Base-by-base conservation (phyloP, 2,329 filamentous ascomycete genomes). In the Aspergillus brasiliensis region DNA sequence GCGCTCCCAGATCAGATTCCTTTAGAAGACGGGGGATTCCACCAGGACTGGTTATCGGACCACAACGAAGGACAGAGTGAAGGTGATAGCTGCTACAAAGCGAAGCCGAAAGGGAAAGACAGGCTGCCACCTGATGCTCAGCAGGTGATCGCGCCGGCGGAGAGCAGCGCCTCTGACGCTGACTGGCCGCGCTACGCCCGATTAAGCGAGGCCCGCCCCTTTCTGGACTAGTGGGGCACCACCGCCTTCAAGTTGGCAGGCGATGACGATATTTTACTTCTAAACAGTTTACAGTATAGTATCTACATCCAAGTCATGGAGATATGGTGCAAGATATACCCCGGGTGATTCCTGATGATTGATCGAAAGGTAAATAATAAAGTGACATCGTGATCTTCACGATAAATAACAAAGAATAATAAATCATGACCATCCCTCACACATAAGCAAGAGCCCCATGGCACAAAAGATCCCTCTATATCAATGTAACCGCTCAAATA, bases 61-160 rank as follows among this genome's bases (percentile, higher is more conserved):
- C n/a, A 25, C 3, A 25, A 31, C 25, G 37, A 54, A 25, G 17
- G 21, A 31, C 37, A 23, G 11, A 7, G 21, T 25, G 19, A 19
- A 31, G 10, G 10, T 11, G 38, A 15, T 34, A 25, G 28, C 53
- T 37, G 19, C 44, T 23, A 8, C 13, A 37, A 44, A 38, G 31
- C 21, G 11, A 37, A 49, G 51, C 34, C n/a, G 54, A 19, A 23
- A 48, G 17, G 34, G 54, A 52, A 54, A 53, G 60, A 58, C 62
- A 60, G 60, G 59, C 63, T 66, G 67, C 61, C 65, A 69, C 62
- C 59, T 67, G 62, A 64, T 59, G 55, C 38, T 42, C 57, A 61
- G 60, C 61, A 57, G 59, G 58, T 66, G 60, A 56, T 65, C 52
- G 60, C 62, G 54, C 46, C 62, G 64, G 60, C 61, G 64, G 63